Base-by-base conservation (phyloP, 164 flowering plant genomes). In the Nymphaea thermarum region DNA sequence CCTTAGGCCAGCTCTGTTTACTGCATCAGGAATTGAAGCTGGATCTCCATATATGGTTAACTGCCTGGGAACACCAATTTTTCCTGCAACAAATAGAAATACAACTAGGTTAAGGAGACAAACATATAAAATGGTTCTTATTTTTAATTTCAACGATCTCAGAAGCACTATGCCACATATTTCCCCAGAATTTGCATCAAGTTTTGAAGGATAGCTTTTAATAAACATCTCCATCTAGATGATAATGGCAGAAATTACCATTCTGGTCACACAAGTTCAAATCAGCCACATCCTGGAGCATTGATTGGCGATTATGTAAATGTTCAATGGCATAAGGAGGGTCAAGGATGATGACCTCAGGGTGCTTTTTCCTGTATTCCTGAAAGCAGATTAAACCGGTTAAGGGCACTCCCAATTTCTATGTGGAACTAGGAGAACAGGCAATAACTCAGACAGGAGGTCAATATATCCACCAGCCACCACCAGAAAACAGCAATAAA, bases 271-370 rank as follows among this genome's bases (percentile, higher is more conserved):
- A 84, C 67, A 90, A 77, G 75, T 87, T 82, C 77, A 92, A 73
- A 73, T 88, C 96, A 73, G 97, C 95, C 70, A 90, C 96, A 73
- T 85, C 94, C 72, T 91, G 90, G 14, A 91, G 93, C 99, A 94
- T 90, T 65, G 81, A 89, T 62, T 89, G 96, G 36, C 97, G 93
- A 80, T 85, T 85, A 63, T 78, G 86, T 42, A 94, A 79, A 71
- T 88, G 94, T 68, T 86, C 90, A 62, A 93, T 91, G 44, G 96
- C 96, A 81, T 84, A 91, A 18, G 98, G 98, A 71, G 96, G 98
- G 76, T 93, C 98, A 73, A 93, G 94, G 67, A 93, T 91, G 36
- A 89, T 91, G 62, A 93, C 98, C 77, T 93, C 97, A 12, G 98
- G 98, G 76, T 93, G 91, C 25, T 82, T 74, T 70, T 70, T 71